A percentile compares a stretch with the other conserved stretches of the same genome.
Conservation (phyloP, 192 early-diverging fungal species). For the Spizellomyces punctatus region DNA sequence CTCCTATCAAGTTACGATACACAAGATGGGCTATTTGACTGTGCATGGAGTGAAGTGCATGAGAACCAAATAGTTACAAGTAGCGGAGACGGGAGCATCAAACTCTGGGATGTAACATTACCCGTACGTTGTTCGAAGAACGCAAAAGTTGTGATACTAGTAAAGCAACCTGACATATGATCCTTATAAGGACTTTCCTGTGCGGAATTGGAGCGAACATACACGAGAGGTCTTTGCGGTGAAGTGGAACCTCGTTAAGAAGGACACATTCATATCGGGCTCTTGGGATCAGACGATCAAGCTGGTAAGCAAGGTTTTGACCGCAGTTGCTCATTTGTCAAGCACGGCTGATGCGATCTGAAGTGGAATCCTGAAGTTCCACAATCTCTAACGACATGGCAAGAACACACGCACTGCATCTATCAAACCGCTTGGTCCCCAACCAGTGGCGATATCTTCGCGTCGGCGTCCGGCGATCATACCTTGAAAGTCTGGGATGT, state of each 20-base stretch:
- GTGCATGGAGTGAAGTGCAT: slow-evolving; percentile 93
- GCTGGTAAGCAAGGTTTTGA: slow-evolving; percentile 59
- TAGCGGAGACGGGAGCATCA: slow-evolving; percentile 94
- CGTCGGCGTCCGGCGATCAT: slow-evolving; percentile 88
- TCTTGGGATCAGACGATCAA: slow-evolving; percentile 97
- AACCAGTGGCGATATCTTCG: slow-evolving; percentile 72
- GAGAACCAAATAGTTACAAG: slow-evolving; percentile 91
- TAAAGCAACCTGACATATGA: neutral
- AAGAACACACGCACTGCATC: slow-evolving; percentile 93
- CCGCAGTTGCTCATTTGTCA: neutral
- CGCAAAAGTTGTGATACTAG: neutral
- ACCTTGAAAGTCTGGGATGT: slow-evolving; percentile 91
- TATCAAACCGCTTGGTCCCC: slow-evolving; percentile 90
- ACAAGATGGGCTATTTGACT: slow-evolving; percentile 95
- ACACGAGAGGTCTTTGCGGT: slow-evolving; percentile 90
- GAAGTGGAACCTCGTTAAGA: slow-evolving; percentile 91
- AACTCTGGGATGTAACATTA: slow-evolving; percentile 89
- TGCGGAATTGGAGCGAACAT: slow-evolving; percentile 92
- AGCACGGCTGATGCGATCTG: too few species aligned
- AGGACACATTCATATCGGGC: slow-evolving; percentile 85
- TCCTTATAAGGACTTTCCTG: slow-evolving; percentile 73
- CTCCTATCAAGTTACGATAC: slow-evolving; percentile 73
- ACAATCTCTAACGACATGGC: slow-evolving; percentile 78
- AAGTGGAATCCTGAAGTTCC: slow-evolving; percentile 87
- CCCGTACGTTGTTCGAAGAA: slow-evolving; percentile 56